phyloP scores from a whole-genome alignment of 2,329 filamentous ascomycete genomes.

The Diaporthe ilicicola region DNA sequence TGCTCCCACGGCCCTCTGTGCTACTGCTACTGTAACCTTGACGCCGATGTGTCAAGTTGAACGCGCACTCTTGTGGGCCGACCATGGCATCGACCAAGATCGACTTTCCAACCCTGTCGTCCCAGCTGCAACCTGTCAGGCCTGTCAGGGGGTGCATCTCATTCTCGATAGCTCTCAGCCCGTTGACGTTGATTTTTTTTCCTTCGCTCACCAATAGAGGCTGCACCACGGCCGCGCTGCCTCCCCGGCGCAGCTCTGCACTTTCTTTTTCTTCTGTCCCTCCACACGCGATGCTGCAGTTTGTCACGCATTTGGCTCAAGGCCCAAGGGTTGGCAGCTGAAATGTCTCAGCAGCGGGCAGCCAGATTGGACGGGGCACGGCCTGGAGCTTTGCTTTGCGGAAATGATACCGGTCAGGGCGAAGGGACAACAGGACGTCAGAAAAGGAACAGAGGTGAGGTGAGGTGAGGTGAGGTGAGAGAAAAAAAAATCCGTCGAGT shows the following conservation, averaged over 20 bases:
- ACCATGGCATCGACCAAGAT: not conserved
- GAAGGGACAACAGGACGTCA: constrained; percentile 18
- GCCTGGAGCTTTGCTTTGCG: constrained; percentile 13
- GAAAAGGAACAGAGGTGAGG: constrained; percentile 2
- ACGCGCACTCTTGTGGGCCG: constrained; percentile 16
- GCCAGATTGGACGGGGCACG: constrained; percentile 20
- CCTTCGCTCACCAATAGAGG: not conserved
- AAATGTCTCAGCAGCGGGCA: constrained; percentile 23
- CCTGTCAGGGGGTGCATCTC: constrained; percentile 12
- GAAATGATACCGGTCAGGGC: constrained; percentile 19
- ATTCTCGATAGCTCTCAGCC: not conserved
- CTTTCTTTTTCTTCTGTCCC: not conserved
- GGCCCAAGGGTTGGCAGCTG: constrained; percentile 13
- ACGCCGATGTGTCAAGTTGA: constrained; percentile 21
- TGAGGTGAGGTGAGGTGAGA: constrained; percentile 10
- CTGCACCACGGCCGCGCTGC: not conserved
- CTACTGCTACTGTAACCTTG: constrained; percentile 11
- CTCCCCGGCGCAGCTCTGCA: not conserved
- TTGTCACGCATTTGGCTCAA: constrained; percentile 7
- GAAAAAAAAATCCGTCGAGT: constrained; percentile 13
- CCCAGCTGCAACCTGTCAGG: not conserved
- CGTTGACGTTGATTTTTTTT: constrained; percentile 9
- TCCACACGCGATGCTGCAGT: constrained; percentile 18
- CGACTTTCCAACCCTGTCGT: constrained; percentile 1
- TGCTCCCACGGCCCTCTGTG: constrained; percentile 15